phyloP scores from a whole-genome alignment of 257 asterid species.

The Prunella vulgaris region DNA sequence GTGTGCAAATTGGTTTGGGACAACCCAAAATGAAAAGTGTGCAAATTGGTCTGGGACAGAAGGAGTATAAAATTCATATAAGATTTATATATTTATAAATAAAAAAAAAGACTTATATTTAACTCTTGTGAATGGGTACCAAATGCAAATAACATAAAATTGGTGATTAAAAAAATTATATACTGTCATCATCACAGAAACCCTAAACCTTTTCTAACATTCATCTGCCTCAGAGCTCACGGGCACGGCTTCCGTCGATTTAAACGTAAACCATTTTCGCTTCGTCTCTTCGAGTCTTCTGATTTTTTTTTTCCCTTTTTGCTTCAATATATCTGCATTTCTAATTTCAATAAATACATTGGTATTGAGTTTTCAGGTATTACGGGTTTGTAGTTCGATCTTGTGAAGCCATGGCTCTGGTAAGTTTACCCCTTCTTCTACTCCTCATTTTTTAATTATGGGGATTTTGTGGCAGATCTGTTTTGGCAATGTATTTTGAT shows the following conservation, averaged over 20 bases:
- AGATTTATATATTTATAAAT: too few species aligned
- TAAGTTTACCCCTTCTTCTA: slow-evolving; percentile 24
- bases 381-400: slow-evolving; percentile 12
- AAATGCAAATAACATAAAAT: too few species aligned
- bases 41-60: too few species aligned
- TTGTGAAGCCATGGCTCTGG: slow-evolving; percentile 63
- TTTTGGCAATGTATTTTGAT: not conserved
- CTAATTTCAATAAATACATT: not conserved
- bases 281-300: not conserved
- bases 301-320: not conserved
- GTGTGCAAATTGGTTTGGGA: too few species aligned
- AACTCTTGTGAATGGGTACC: too few species aligned
- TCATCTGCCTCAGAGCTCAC: slow-evolving; percentile 1
- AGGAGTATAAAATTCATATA: too few species aligned
- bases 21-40: too few species aligned
- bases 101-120: too few species aligned
- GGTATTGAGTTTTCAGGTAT: slow-evolving; percentile 16
- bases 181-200: not conserved
- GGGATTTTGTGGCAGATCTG: slow-evolving; percentile 23
- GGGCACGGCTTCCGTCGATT: slow-evolving; percentile 14
- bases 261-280: slow-evolving; percentile 7
- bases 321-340: not conserved
- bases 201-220: slow-evolving; percentile 18
- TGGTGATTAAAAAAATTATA: too few species aligned
- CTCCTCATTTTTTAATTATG: not conserved